These are phyloP conservation scores for Maudiozyma pseudohumilis DNA, from an alignment of 805 yeast species.

Conservation along the genomic window DNA sequence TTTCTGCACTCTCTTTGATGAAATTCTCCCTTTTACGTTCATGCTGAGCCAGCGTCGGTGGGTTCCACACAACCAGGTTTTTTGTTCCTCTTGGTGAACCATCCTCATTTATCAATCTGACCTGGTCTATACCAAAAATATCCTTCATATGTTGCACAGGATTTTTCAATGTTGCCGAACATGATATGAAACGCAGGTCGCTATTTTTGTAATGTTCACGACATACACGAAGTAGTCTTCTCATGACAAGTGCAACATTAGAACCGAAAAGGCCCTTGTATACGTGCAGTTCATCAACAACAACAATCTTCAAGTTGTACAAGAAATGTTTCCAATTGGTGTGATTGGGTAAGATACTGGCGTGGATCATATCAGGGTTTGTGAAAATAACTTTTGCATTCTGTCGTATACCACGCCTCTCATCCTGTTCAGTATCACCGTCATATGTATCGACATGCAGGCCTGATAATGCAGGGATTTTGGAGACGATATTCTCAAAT, in stretches of 20 bases:
- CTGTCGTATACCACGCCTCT: conserved; percentile 44
- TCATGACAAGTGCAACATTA: conserved; percentile 77
- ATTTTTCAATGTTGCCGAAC: conserved; percentile 83
- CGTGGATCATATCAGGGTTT: conserved; percentile 90
- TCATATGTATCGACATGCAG: conserved; percentile 73
- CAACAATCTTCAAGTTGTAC: conserved; percentile 54
- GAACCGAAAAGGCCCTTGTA: conserved; percentile 90
- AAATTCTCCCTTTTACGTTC: conserved; percentile 55
- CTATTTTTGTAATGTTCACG: conserved; percentile 30
- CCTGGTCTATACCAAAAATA: conserved; percentile 58
- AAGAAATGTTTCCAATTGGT: conserved; percentile 65
- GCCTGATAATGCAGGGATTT: conserved; percentile 36
- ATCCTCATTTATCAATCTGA: conserved; percentile 57
- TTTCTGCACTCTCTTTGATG: conserved; percentile 64
- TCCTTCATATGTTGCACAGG: conserved; percentile 65
- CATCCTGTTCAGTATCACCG: conserved; percentile 73
- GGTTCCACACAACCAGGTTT: conserved; percentile 73
- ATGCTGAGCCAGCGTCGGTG: conserved; percentile 56
- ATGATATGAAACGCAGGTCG: conserved; percentile 62
- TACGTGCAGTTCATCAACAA: conserved; percentile 77
- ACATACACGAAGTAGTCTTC: conserved; percentile 59
- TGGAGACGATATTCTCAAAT: conserved; percentile 45
- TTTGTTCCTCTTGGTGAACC: conserved; percentile 85
- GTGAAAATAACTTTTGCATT: conserved; percentile 77
- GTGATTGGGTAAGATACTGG: conserved; percentile 72